These are phyloP conservation scores for Bruguiera parviflora DNA, from an alignment of 345 rosid genomes.

Conservation along the genomic window DNA sequence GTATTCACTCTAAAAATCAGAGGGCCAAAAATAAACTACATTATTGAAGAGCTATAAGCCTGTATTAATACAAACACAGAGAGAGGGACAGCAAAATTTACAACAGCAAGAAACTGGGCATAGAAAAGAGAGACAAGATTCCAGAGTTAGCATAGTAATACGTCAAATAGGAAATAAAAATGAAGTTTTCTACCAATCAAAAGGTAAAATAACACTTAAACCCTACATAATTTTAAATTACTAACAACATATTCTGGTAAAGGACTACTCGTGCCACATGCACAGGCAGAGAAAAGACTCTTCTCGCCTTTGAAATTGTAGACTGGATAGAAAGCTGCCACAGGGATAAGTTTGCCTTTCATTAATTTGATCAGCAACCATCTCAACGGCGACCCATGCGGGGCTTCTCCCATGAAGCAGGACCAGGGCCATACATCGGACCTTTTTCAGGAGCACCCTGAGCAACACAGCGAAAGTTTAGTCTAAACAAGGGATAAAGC, in stretches of 20 bases:
- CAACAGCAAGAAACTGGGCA: too few species aligned
- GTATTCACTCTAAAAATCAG: too few species aligned
- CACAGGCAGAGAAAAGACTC: constrained; percentile 31
- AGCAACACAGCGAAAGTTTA: constrained; percentile 16
- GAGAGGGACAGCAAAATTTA: too few species aligned
- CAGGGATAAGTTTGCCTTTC: constrained; percentile 22
- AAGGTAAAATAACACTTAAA: constrained; percentile 22
- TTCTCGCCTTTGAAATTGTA: constrained; percentile 26
- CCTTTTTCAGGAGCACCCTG: constrained; percentile 67
- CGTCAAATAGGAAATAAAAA: not conserved
- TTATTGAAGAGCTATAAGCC: not conserved
- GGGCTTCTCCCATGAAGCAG: constrained; percentile 75
- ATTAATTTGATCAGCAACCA: constrained; percentile 19
- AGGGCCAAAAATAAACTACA: not conserved
- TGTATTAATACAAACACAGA: too few species aligned
- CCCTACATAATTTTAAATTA: constrained; percentile 27
- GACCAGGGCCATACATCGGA: constrained; percentile 60
- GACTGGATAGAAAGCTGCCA: constrained; percentile 15
- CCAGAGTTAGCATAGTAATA: too few species aligned
- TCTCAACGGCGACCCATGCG: constrained; percentile 60
- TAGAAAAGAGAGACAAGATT: too few species aligned
- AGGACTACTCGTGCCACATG: constrained; percentile 33
- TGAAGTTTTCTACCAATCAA: constrained; percentile 13
- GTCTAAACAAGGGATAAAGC: constrained; percentile 7
- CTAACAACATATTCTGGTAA: constrained; percentile 39